These are phyloP conservation scores for Syncephalastrum contaminatum DNA, from an alignment of 371 early-diverging fungal species.

Conservation along the genomic window DNA sequence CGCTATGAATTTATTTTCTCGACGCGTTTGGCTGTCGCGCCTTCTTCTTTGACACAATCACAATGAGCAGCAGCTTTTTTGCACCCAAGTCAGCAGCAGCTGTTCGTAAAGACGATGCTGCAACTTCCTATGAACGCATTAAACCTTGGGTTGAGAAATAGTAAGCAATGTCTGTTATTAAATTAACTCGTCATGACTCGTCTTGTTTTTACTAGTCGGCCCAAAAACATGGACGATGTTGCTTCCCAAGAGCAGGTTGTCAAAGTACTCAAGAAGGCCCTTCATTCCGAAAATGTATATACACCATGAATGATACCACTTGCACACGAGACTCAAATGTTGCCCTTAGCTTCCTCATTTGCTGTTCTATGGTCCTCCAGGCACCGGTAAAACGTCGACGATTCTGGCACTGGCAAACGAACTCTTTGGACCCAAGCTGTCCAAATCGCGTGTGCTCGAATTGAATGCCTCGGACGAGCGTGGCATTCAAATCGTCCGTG, in stretches of 20 bases:
- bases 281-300: constrained; percentile 79
- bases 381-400: constrained; percentile 99
- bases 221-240: constrained; percentile 84
- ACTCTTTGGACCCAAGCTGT: constrained; percentile 81
- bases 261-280: constrained; percentile 77
- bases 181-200: not conserved
- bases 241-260: constrained; percentile 91
- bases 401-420: constrained; percentile 89
- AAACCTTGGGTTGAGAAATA: constrained; percentile 86
- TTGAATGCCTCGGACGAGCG: constrained; percentile 99
- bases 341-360: constrained; percentile 94
- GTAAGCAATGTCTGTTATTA: constrained; percentile 30
- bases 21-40: too few relatives aligned
- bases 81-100: constrained; percentile 5
- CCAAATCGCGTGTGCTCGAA: constrained; percentile 88
- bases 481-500: constrained; percentile 95
- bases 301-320: not conserved
- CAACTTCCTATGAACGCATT: constrained; percentile 10
- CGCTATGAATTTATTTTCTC: too few relatives aligned
- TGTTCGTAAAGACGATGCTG: too few relatives aligned
- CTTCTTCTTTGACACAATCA: too few relatives aligned
- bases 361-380: constrained; percentile 99
- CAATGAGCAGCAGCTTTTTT: too few relatives aligned
- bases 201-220: constrained; percentile 60
- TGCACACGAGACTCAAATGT: constrained; percentile 35